Percentiles rank a stretch among this genome's conserved stretches.
Conservation (phyloP, 2,329 filamentous ascomycete genomes). For the Lanzia echinophila region DNA sequence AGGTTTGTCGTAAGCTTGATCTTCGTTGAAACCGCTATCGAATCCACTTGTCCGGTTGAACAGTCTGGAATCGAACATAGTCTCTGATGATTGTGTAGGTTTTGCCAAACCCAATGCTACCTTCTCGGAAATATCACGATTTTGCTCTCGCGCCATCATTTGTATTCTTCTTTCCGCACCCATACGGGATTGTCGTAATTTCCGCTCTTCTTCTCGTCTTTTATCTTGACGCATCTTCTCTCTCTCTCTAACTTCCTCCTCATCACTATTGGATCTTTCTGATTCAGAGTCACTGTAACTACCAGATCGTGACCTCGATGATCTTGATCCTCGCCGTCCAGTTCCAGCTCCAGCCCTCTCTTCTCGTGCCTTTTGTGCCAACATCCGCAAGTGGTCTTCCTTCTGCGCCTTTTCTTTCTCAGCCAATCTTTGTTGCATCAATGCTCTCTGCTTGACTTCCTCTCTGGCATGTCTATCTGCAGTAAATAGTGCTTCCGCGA, state of each 20-base stretch:
- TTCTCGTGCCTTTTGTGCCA: constrained; percentile 88
- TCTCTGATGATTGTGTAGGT: constrained; percentile 83
- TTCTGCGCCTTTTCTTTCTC: constrained; percentile 96
- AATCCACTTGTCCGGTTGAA: constrained; percentile 95
- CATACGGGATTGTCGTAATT: constrained; percentile 91
- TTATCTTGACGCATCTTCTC: constrained; percentile 72
- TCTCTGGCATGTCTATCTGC: constrained; percentile 92
- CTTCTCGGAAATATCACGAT: constrained; percentile 95
- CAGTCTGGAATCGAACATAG: constrained; percentile 93
- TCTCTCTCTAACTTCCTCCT: constrained; percentile 67
- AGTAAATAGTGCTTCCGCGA: constrained; percentile 88
- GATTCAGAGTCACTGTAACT: constrained; percentile 49
- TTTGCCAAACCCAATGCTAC: constrained; percentile 91
- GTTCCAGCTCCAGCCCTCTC: constrained; percentile 56
- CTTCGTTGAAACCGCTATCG: constrained; percentile 89
- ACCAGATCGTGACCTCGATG: constrained; percentile 35
- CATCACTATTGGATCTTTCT: constrained; percentile 37
- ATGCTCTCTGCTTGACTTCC: constrained; percentile 83
- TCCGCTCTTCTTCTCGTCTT: constrained; percentile 76
- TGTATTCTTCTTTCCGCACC: constrained; percentile 86
- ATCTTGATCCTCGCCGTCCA: constrained; percentile 36
- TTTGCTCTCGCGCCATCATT: constrained; percentile 89
- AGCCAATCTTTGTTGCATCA: constrained; percentile 92
- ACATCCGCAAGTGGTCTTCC: constrained; percentile 79
- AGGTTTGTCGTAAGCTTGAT: constrained; percentile 95